Conservation (phyloP, 371 early-diverging fungal genomes). For the Funneliformis caledonium region DNA sequence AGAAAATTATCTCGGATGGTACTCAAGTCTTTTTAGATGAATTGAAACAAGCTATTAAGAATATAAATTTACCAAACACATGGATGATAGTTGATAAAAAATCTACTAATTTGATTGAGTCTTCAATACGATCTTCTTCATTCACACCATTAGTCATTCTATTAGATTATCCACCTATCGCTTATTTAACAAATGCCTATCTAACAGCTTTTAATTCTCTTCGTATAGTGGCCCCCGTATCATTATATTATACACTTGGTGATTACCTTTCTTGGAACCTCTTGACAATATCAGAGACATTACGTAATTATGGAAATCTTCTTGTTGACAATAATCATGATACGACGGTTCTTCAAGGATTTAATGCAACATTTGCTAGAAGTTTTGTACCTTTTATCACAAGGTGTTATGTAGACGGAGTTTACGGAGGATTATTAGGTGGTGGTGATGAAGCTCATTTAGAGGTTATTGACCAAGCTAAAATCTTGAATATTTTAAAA, state of each 20-base stretch:
- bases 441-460: slow-evolving; percentile 22
- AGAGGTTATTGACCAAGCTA: background rate
- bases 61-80: slow-evolving; percentile 49
- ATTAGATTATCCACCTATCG: slow-evolving; percentile 73
- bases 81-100: slow-evolving; percentile 57
- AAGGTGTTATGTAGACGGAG: slow-evolving; percentile 52
- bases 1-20: slow-evolving; percentile 55
- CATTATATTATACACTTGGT: slow-evolving; percentile 46
- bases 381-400: slow-evolving; percentile 55
- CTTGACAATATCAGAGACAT: slow-evolving; percentile 46
- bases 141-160: slow-evolving; percentile 62
- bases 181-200: slow-evolving; percentile 70
- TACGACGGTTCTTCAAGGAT: slow-evolving; percentile 46
- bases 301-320: slow-evolving; percentile 51
- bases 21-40: slow-evolving; percentile 52
- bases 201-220: slow-evolving; percentile 69
- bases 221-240: slow-evolving; percentile 64
- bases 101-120: slow-evolving; percentile 41
- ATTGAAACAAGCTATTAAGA: slow-evolving; percentile 47
- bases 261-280: slow-evolving; percentile 44
- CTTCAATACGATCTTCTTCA: slow-evolving; percentile 38
- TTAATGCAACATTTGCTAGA: slow-evolving; percentile 50
- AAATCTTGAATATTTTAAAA: slow-evolving; percentile 33
- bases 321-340: slow-evolving; percentile 43
- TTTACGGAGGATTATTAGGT: slow-evolving; percentile 48